These are phyloP conservation scores for Lachancea kluyveri DNA, from an alignment of 805 yeast species.

Conservation along the genomic window DNA sequence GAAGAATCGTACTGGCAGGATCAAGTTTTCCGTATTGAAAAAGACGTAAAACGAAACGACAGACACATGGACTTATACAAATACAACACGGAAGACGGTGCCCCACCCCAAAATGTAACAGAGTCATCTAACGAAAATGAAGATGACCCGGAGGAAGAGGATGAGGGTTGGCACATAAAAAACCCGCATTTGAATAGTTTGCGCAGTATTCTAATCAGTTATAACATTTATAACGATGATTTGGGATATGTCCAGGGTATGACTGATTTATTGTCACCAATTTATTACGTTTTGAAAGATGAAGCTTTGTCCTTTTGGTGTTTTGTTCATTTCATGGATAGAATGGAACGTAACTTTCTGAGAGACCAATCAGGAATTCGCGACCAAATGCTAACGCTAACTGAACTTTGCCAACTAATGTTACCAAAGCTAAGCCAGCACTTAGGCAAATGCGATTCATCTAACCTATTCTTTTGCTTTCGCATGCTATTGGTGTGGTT, in stretches of 20 bases:
- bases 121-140: conserved; percentile 30
- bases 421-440: conserved; percentile 79
- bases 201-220: conserved; percentile 77
- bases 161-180: conserved; percentile 55
- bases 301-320: conserved; percentile 85
- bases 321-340: conserved; percentile 79
- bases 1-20: conserved; percentile 75
- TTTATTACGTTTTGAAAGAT: conserved; percentile 61
- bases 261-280: conserved; percentile 87
- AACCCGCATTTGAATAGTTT: conserved; percentile 71
- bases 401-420: conserved; percentile 85
- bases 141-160: conserved; percentile 27
- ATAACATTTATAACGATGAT: conserved; percentile 74
- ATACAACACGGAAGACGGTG: conserved; percentile 33
- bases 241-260: conserved; percentile 97
- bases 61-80: conserved; percentile 63
- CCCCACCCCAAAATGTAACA: conserved; percentile 26
- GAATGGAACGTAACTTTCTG: conserved; percentile 91
- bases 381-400: conserved; percentile 75
- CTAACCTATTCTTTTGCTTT: conserved; percentile 87
- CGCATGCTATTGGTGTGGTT: conserved; percentile 94
- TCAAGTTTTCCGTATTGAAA: conserved; percentile 83
- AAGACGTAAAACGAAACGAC: conserved; percentile 90
- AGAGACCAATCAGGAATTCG: conserved; percentile 93
- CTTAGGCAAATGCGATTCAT: conserved; percentile 80